These are phyloP conservation scores for Byssothecium circinans DNA, from an alignment of 2,329 filamentous ascomycete genomes.

Conservation along the genomic window DNA sequence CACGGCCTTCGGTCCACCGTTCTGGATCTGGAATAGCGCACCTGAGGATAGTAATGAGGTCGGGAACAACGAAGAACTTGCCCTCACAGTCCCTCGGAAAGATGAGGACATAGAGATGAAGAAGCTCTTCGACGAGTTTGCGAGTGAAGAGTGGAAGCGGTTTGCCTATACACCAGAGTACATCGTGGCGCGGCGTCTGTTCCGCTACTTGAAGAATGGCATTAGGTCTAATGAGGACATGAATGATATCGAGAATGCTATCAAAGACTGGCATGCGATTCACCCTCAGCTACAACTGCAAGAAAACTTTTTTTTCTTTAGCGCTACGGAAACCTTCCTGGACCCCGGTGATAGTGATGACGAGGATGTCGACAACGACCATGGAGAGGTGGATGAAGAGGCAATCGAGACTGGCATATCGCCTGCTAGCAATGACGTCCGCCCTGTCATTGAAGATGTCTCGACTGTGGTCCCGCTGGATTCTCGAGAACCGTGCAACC, in stretches of 20 bases:
- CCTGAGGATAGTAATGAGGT: conserved; percentile 6
- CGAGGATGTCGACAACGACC: too few relatives aligned
- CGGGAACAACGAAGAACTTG: conserved; percentile 17
- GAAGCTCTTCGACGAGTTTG: conserved; percentile 24
- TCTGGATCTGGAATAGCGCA: conserved; percentile 19
- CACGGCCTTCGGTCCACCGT: conserved; percentile 14
- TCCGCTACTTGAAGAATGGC: neutral
- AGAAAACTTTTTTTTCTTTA: too few relatives aligned
- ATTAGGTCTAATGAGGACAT: neutral
- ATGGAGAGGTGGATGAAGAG: too few relatives aligned
- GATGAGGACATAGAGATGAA: conserved; percentile 21
- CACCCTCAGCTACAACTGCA: neutral
- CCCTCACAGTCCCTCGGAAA: conserved; percentile 6
- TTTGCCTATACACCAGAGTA: conserved; percentile 27
- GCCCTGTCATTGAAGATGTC: too few relatives aligned
- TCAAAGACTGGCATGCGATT: conserved; percentile 4
- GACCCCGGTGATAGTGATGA: too few relatives aligned
- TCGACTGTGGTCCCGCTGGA: too few relatives aligned
- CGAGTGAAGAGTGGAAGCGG: conserved; percentile 19
- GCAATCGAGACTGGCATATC: too few relatives aligned
- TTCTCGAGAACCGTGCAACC: too few relatives aligned
- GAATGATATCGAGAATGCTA: neutral
- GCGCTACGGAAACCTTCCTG: too few relatives aligned
- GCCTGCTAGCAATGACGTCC: too few relatives aligned
- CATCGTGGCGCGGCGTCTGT: conserved; percentile 11